phyloP scores from a whole-genome alignment of 202 grass and related monocot species.

The Setaria viridis region DNA sequence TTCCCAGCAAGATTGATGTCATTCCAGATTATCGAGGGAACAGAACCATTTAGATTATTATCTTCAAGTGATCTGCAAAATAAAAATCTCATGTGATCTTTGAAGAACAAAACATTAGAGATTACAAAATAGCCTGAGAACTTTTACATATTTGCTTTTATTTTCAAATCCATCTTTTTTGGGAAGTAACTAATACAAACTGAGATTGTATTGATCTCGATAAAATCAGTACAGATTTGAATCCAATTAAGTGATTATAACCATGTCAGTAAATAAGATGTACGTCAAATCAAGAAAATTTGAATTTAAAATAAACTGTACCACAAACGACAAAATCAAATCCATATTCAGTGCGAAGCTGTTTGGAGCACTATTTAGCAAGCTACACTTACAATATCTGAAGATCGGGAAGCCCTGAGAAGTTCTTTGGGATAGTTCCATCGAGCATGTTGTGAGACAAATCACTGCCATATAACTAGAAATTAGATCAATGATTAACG shows the following conservation, averaged over 20 bases:
- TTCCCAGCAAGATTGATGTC: conserved; percentile 55
- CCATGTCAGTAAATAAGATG: background rate
- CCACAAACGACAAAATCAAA: background rate
- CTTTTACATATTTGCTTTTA: background rate
- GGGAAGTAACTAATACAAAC: conserved; percentile 8
- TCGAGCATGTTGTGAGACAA: conserved; percentile 78
- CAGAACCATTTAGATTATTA: conserved; percentile 68
- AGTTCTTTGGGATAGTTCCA: conserved; percentile 76
- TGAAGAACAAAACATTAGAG: conserved; percentile 45
- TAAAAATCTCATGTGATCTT: conserved; percentile 20
- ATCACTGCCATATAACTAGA: conserved; percentile 75
- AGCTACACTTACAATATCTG: conserved; percentile 76
- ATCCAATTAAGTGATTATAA: background rate
- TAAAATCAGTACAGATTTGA: conserved; percentile 19
- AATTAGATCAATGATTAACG: conserved; percentile 41
- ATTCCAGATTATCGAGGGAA: conserved; percentile 83
- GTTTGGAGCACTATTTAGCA: conserved; percentile 4
- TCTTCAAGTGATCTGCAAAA: conserved; percentile 74
- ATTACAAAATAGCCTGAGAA: conserved; percentile 23
- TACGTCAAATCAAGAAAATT: background rate
- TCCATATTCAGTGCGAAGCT: background rate
- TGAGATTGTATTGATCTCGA: conserved; percentile 11
- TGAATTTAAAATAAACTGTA: conserved; percentile 8
- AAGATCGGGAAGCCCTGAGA: conserved; percentile 77
- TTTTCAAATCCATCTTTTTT: conserved; percentile 12